A percentile compares a stretch with the other conserved stretches of the same genome.
phyloP scores from a whole-genome alignment of 1,284 basidiomycete genomes.

The Marasmius oreades region DNA sequence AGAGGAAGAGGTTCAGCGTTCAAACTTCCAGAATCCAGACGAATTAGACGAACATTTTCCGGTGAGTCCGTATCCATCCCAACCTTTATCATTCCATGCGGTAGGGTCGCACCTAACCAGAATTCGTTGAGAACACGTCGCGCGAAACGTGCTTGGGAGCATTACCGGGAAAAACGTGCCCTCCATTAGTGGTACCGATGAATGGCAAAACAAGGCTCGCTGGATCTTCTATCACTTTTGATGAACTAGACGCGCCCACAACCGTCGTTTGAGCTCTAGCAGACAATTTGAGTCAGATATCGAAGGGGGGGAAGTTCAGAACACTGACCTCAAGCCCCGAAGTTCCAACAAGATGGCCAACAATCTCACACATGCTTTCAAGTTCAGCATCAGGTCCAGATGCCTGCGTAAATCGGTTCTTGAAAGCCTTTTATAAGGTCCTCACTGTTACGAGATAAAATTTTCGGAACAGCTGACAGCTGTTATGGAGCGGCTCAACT shows the following conservation, averaged over 20 bases:
- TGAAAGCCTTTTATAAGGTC: too few relatives aligned
- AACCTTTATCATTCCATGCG: constrained; percentile 66
- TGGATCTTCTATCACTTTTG: constrained; percentile 25
- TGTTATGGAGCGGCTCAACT: too few relatives aligned
- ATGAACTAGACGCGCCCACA: background rate
- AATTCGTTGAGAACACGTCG: background rate
- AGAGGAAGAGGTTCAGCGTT: background rate
- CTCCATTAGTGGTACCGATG: constrained; percentile 59
- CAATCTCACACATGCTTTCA: too few relatives aligned
- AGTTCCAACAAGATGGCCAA: too few relatives aligned
- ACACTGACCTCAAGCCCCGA: too few relatives aligned
- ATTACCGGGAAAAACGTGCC: constrained; percentile 60
- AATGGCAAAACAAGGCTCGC: constrained; percentile 50
- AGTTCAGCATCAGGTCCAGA: too few relatives aligned
- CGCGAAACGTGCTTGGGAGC: background rate
- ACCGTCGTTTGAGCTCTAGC: too few relatives aligned
- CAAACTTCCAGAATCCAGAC: background rate
- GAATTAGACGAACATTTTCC: constrained; percentile 39
- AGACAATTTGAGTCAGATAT: too few relatives aligned
- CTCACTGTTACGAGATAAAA: too few relatives aligned
- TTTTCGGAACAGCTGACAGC: too few relatives aligned
- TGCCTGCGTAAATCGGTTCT: too few relatives aligned
- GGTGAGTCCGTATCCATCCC: constrained; percentile 66
- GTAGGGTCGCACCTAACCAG: constrained; percentile 52
- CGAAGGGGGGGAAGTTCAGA: too few relatives aligned